Evolutionary conservation across 306 rosid genomes (phyloP).

Genomic region (Dalbergia oliveri): DNA sequence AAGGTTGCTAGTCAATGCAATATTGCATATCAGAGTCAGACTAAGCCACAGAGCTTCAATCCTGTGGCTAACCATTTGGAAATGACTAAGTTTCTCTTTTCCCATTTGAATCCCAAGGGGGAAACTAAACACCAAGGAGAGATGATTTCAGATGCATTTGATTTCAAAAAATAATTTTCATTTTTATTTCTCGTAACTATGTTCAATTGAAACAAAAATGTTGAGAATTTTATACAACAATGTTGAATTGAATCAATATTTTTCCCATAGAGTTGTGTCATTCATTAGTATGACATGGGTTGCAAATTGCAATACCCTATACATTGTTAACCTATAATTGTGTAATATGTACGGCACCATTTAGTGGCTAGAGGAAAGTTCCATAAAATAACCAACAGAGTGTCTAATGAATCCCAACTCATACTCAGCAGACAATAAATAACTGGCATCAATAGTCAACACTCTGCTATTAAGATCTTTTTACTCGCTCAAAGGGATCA

Average conservation of each 20-base stretch:
- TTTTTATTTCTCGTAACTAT: no score
- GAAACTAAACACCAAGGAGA: no score
- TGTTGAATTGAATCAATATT: not conserved
- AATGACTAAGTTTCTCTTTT: no score
- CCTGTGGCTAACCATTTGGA: no score
- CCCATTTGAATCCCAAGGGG: no score
- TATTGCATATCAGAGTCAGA: no score
- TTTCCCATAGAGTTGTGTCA: not conserved
- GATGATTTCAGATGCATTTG: no score
- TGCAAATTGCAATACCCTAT: not conserved
- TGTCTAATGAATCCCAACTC: not conserved
- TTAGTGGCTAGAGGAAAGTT: not conserved
- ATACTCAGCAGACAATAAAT: constrained; percentile 12
- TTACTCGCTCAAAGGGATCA: not conserved
- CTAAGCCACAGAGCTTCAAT: no score
- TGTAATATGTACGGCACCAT: no score
- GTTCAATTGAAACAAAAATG: no score
- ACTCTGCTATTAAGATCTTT: constrained; percentile 1
- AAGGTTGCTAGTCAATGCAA: no score
- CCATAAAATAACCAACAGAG: not conserved
- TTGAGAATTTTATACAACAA: not conserved
- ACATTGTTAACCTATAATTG: not conserved
- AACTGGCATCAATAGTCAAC: constrained; percentile 22
- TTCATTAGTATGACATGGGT: not conserved
- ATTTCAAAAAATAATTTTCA: no score